Conservation (phyloP, 805 yeast genomes). For the Kodamaea hsintzibuensis region DNA sequence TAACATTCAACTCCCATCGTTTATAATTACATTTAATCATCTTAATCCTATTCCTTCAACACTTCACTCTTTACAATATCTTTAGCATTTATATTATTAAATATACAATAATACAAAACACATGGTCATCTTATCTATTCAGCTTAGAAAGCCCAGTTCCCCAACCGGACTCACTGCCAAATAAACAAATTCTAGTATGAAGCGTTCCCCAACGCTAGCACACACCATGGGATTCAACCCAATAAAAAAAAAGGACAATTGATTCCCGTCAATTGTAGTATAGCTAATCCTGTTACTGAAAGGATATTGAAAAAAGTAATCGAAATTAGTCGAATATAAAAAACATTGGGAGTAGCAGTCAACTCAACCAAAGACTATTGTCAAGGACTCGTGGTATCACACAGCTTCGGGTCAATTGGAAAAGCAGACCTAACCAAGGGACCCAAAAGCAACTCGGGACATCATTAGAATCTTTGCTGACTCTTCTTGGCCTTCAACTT, state of each 20-base stretch:
- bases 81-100: slow-evolving; percentile 8
- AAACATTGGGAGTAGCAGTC: slow-evolving; percentile 1
- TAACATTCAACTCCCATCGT: too few relatives aligned
- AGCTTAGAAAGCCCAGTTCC: slow-evolving; percentile 5
- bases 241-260: slow-evolving; percentile 8
- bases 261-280: slow-evolving; percentile 11
- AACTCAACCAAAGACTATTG: not conserved
- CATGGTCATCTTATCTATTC: slow-evolving; percentile 1
- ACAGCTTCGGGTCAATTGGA: slow-evolving; percentile 1
- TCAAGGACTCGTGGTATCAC: too few relatives aligned
- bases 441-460: slow-evolving; percentile 4
- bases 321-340: not conserved
- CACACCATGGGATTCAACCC: slow-evolving; percentile 8
- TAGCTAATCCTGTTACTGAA: not conserved
- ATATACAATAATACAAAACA: slow-evolving; percentile 7
- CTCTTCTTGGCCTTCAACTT: slow-evolving; percentile 44
- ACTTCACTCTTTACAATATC: not conserved
- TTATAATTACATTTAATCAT: too few relatives aligned
- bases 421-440: slow-evolving; percentile 1
- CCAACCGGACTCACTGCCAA: slow-evolving; percentile 7
- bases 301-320: not conserved
- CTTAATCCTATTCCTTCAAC: not conserved
- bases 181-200: not conserved
- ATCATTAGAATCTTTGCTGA: slow-evolving; percentile 39
- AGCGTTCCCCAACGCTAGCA: slow-evolving; percentile 10